These are phyloP conservation scores for Pyrenochaeta sp. DNA, from an alignment of 2,329 filamentous ascomycete genomes.

Conservation along the genomic window DNA sequence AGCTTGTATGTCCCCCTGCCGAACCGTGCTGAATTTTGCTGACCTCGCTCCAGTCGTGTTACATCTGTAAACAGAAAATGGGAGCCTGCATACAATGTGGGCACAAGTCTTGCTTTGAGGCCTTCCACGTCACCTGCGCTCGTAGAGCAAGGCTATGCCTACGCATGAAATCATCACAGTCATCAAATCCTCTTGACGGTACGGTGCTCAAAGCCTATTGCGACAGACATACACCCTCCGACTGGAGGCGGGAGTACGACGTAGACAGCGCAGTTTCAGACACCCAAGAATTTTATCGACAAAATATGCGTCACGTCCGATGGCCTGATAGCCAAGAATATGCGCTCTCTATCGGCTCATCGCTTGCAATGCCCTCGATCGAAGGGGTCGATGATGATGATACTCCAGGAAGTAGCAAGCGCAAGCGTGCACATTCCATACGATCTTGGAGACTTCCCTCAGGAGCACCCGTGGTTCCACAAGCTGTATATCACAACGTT, in stretches of 20 bases:
- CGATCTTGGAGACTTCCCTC: slow-evolving; percentile 94
- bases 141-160: slow-evolving; percentile 85
- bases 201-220: slow-evolving; percentile 93
- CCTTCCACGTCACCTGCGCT: slow-evolving; percentile 97
- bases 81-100: slow-evolving; percentile 98
- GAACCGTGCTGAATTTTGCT: slow-evolving; percentile 14
- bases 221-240: slow-evolving; percentile 89
- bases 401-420: slow-evolving; percentile 64
- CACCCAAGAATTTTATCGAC: slow-evolving; percentile 88
- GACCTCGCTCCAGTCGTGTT: slow-evolving; percentile 67
- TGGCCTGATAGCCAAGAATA: slow-evolving; percentile 92
- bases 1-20: slow-evolving; percentile 65
- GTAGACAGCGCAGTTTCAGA: slow-evolving; percentile 81
- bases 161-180: slow-evolving; percentile 94
- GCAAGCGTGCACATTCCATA: slow-evolving; percentile 59
- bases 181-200: slow-evolving; percentile 77
- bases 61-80: slow-evolving; percentile 97
- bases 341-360: slow-evolving; percentile 80
- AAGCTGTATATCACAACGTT: slow-evolving; percentile 84
- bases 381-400: slow-evolving; percentile 58
- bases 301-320: slow-evolving; percentile 83
- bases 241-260: slow-evolving; percentile 86
- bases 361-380: slow-evolving; percentile 63
- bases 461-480: slow-evolving; percentile 91
- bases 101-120: slow-evolving; percentile 95